Base-by-base conservation (phyloP, 257 asterid species). In the Solanum microdontum region DNA sequence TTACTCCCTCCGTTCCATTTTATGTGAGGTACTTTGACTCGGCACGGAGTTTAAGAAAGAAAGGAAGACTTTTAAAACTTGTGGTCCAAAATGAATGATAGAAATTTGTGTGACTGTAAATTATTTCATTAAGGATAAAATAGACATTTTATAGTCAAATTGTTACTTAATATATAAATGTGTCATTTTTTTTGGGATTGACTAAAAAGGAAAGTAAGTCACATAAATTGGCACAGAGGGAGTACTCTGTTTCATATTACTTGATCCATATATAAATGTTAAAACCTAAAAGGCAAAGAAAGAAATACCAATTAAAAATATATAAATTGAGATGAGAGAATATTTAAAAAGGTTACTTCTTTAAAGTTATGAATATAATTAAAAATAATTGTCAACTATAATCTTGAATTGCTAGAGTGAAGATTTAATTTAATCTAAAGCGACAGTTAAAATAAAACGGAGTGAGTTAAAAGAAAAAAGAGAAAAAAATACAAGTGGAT, bases 401-500 rank as follows among this genome's bases (percentile, higher is more conserved):
- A 66, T 12, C 5, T 68, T 26, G 1, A 0, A 68, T 68, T 68
- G 0, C 5, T 26, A 3, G 0, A 24, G 1, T 26, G 8, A 68
- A 6, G 26, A 26, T 28, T 12, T 62, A 62, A 23, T 62, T 62
- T 2, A 0, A 9, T 23, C 0, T 4, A 10, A 62, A 10, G 1
- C 30, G 15, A 62, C 0, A 1, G 1, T 13, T 69, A 69, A 69
- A 69, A 28, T 69, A 13, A 4, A 4, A 70, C 2, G 11, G 7
- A 6, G 23, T 1, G 5, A 5, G 36, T 70, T 0, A 7, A 70
- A 72, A 37, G 43, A 34, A 10, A 9, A 66, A 36, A 86, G 48
- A 55, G 48, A 66, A 74, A 87, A 86, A 79, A 84, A 64, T 76
- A 92, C 91, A 91, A 92, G 86, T 93, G 92, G 90, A 70, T 87